Percentiles rank a stretch among this genome's conserved stretches.
phyloP scores from a whole-genome alignment of 2,329 filamentous ascomycete species.

The Oidium heveae region DNA sequence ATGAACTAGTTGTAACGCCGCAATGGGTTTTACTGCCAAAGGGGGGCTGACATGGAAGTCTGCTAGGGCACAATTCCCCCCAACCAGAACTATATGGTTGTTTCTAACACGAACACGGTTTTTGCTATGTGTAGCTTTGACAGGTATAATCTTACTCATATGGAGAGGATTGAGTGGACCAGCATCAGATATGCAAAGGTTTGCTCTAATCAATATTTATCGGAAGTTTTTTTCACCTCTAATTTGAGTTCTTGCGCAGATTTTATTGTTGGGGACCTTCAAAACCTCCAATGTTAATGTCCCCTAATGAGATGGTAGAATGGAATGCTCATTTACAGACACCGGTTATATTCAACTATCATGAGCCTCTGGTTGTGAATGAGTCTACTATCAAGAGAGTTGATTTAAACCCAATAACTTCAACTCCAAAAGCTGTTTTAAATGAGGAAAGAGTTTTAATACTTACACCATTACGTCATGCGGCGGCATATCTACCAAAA shows the following conservation, averaged over 20 bases:
- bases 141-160: slow-evolving; percentile 51
- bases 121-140: slow-evolving; percentile 44
- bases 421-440: slow-evolving; percentile 45
- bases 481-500: slow-evolving; percentile 71
- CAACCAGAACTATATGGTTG: slow-evolving; percentile 43
- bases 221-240: background rate
- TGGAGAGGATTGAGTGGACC: slow-evolving; percentile 68
- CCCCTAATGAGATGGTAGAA: slow-evolving; percentile 64
- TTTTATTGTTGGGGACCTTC: slow-evolving; percentile 94
- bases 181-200: slow-evolving; percentile 81
- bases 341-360: slow-evolving; percentile 89
- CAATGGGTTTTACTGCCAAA: background rate
- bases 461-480: slow-evolving; percentile 83
- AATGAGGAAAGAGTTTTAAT: slow-evolving; percentile 76
- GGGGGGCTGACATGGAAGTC: slow-evolving; percentile 57
- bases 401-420: slow-evolving; percentile 71
- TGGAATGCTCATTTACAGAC: slow-evolving; percentile 81
- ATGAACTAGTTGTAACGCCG: slow-evolving; percentile 14
- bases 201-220: slow-evolving; percentile 2
- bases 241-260: slow-evolving; percentile 21
- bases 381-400: slow-evolving; percentile 52
- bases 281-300: slow-evolving; percentile 92
- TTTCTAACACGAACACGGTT: slow-evolving; percentile 57
- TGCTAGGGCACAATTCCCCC: slow-evolving; percentile 53
- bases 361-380: slow-evolving; percentile 68